Conservation (phyloP, 257 asterid species). For the Penstemon barbatus region DNA sequence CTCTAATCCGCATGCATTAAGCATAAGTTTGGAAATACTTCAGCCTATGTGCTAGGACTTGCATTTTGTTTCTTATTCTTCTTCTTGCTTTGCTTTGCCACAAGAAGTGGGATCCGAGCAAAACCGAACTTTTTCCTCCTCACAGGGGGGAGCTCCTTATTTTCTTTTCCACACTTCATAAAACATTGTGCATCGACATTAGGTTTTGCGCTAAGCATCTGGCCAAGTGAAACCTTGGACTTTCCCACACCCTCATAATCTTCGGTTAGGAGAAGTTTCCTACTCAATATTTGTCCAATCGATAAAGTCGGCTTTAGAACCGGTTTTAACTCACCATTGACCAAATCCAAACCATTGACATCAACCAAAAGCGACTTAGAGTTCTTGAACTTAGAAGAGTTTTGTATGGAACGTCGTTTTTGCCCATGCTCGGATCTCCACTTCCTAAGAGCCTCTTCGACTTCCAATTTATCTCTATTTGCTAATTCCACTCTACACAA, state of each 20-base stretch:
- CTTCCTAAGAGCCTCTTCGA: constrained; percentile 75
- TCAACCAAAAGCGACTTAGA: constrained; percentile 57
- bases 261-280: constrained; percentile 76
- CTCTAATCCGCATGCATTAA: too few species aligned
- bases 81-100: constrained; percentile 67
- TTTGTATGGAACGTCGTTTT: constrained; percentile 56
- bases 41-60: constrained; percentile 25
- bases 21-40: not conserved
- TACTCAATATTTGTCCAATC: constrained; percentile 62
- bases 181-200: constrained; percentile 24
- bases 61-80: constrained; percentile 53
- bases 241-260: constrained; percentile 60
- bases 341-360: constrained; percentile 51
- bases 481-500: constrained; percentile 76
- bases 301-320: constrained; percentile 60
- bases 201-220: constrained; percentile 64
- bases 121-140: constrained; percentile 83
- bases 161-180: constrained; percentile 45
- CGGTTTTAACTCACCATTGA: constrained; percentile 48
- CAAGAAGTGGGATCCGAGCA: constrained; percentile 61
- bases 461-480: constrained; percentile 65
- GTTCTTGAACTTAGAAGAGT: constrained; percentile 65
- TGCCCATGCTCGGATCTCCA: constrained; percentile 93
- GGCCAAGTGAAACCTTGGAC: constrained; percentile 69
- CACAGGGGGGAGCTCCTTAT: constrained; percentile 37